phyloP scores from a whole-genome alignment of 2,329 filamentous ascomycete genomes.

The Fusarium sulawesiense region DNA sequence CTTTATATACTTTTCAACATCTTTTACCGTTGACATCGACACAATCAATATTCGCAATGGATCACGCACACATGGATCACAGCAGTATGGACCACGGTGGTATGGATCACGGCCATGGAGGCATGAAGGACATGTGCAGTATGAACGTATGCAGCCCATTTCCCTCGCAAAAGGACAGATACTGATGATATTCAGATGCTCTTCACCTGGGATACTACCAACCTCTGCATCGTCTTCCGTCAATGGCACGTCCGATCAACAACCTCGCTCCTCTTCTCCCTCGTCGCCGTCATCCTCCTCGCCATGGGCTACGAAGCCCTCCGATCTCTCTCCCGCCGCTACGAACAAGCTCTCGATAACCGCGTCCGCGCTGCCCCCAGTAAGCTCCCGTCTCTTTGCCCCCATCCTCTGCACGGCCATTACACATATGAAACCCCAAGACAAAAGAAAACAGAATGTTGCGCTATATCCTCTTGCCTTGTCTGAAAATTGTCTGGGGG shows the following conservation, averaged over 20 bases:
- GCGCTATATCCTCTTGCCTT: slow-evolving; percentile 24
- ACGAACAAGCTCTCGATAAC: slow-evolving; percentile 70
- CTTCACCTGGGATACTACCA: slow-evolving; percentile 93
- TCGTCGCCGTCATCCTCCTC: slow-evolving; percentile 83
- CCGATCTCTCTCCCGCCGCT: slow-evolving; percentile 79
- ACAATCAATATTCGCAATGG: slow-evolving; percentile 49
- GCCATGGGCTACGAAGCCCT: slow-evolving; percentile 94
- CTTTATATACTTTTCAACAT: slow-evolving; percentile 8
- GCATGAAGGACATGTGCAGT: slow-evolving; percentile 77
- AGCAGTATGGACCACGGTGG: slow-evolving; percentile 56
- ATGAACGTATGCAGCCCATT: slow-evolving; percentile 78
- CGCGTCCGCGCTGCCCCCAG: slow-evolving; percentile 63
- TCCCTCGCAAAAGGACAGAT: neutral
- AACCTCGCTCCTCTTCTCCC: slow-evolving; percentile 80
- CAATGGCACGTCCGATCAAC: slow-evolving; percentile 87
- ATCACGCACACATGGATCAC: slow-evolving; percentile 59
- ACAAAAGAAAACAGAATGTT: slow-evolving; percentile 25
- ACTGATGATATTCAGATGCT: slow-evolving; percentile 78
- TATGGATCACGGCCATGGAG: slow-evolving; percentile 65
- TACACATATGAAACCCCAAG: slow-evolving; percentile 18
- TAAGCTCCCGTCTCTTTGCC: slow-evolving; percentile 52
- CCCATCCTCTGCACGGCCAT: slow-evolving; percentile 9
- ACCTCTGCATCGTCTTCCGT: slow-evolving; percentile 96
- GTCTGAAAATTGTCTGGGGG: slow-evolving; percentile 25
- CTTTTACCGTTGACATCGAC: neutral